These are phyloP conservation scores for Phaffia tasmanica DNA, from an alignment of 768 basidiomycete genomes.

Conservation along the genomic window DNA sequence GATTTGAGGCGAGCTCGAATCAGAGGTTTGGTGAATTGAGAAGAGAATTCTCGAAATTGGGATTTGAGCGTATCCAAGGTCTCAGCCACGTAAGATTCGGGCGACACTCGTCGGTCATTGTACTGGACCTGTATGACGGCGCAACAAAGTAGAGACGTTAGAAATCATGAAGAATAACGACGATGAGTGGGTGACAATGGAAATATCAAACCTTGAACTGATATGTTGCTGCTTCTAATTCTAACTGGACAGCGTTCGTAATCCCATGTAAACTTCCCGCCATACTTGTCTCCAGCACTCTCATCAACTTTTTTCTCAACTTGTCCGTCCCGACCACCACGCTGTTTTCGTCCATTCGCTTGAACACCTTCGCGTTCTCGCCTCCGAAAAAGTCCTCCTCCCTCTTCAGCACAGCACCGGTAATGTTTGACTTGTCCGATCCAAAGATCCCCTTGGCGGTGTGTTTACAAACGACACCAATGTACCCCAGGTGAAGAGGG, in stretches of 20 bases:
- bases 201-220: constrained; percentile 85
- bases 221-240: constrained; percentile 91
- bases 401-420: constrained; percentile 46
- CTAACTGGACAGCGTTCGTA: constrained; percentile 91
- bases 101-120: constrained; percentile 84
- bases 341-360: constrained; percentile 32
- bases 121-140: constrained; percentile 35
- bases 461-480: constrained; percentile 86
- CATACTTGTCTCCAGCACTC: constrained; percentile 96
- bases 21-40: constrained; percentile 76
- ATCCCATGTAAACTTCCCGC: constrained; percentile 89
- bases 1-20: constrained; percentile 77
- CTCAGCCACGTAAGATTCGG: constrained; percentile 96
- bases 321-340: constrained; percentile 88
- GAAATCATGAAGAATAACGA: neutral
- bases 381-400: constrained; percentile 42
- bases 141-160: neutral
- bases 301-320: constrained; percentile 80
- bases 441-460: constrained; percentile 31
- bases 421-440: constrained; percentile 35
- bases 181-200: neutral
- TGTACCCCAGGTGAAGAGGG: constrained; percentile 93
- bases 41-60: constrained; percentile 72
- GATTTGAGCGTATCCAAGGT: constrained; percentile 82
- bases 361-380: constrained; percentile 41